A percentile compares a stretch with the other conserved stretches of the same genome.
Evolutionary conservation across 73 alveolate genomes (phyloP).

Genomic region (Paramecium primaurelia): DNA sequence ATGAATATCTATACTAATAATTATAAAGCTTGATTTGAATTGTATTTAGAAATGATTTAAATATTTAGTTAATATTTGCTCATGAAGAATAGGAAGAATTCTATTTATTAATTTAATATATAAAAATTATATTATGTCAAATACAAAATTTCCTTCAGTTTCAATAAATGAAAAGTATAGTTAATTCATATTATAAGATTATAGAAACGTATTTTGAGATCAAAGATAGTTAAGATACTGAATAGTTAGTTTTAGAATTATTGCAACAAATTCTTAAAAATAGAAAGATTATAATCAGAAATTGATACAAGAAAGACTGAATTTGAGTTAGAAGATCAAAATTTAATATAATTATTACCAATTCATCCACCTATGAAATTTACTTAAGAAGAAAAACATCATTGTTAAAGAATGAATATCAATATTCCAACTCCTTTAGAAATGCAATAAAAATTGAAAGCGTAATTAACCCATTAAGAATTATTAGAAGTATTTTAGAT

Average conservation of each 20-base stretch:
- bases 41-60: not conserved
- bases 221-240: not conserved
- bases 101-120: not conserved
- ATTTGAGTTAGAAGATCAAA: not conserved
- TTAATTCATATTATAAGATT: not conserved
- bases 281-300: not conserved
- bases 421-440: not conserved
- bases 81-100: not conserved
- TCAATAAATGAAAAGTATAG: not conserved
- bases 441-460: not conserved
- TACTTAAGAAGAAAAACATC: not conserved
- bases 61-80: not conserved
- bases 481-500: not conserved
- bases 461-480: not conserved
- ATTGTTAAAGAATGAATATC: not conserved
- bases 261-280: not conserved
- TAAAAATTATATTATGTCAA: not conserved
- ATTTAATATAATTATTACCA: not conserved
- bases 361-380: not conserved
- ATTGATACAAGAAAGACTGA: not conserved
- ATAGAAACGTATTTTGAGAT: not conserved
- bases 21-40: not conserved
- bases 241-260: not conserved
- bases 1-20: too few species aligned
- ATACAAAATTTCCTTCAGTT: not conserved